A percentile compares a stretch with the other conserved stretches of the same genome.
These are phyloP conservation scores for Coriaria nepalensis DNA, from an alignment of 306 rosid species.

Conservation along the genomic window DNA sequence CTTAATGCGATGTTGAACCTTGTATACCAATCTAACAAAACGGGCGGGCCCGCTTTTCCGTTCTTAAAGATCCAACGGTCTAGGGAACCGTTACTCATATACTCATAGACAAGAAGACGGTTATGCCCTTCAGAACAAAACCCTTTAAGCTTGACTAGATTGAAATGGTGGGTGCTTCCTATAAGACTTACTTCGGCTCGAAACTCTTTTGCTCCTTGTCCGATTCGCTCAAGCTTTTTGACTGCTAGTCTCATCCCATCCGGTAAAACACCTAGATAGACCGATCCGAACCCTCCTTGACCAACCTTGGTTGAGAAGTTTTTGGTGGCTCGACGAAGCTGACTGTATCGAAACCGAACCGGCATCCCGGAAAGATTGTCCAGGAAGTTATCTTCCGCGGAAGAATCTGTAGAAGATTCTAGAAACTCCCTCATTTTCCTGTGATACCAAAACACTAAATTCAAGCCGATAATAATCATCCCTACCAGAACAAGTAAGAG, in stretches of 20 bases:
- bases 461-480: conserved; percentile 11
- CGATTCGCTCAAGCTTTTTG: conserved; percentile 22
- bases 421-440: conserved; percentile 16
- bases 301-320: conserved; percentile 43
- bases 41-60: conserved; percentile 1
- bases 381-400: conserved; percentile 37
- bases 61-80: conserved; percentile 41
- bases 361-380: conserved; percentile 33
- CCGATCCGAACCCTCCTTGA: conserved; percentile 54
- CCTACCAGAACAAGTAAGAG: conserved; percentile 16
- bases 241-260: conserved; percentile 31
- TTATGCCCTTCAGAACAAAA: conserved; percentile 52
- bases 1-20: conserved; percentile 24
- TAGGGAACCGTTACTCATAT: conserved; percentile 52
- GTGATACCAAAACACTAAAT: conserved; percentile 15
- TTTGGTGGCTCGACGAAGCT: conserved; percentile 30
- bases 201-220: conserved; percentile 19
- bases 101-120: conserved; percentile 43
- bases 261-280: conserved; percentile 31
- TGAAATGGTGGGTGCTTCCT: conserved; percentile 19
- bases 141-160: conserved; percentile 15
- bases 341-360: conserved; percentile 26
- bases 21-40: conserved; percentile 17
- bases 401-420: conserved; percentile 18
- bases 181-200: conserved; percentile 21